Evolutionary conservation across 1,284 basidiomycete species (phyloP), one percentile per base, ranked within the genome.

Genomic region (Athelia sp.): DNA sequence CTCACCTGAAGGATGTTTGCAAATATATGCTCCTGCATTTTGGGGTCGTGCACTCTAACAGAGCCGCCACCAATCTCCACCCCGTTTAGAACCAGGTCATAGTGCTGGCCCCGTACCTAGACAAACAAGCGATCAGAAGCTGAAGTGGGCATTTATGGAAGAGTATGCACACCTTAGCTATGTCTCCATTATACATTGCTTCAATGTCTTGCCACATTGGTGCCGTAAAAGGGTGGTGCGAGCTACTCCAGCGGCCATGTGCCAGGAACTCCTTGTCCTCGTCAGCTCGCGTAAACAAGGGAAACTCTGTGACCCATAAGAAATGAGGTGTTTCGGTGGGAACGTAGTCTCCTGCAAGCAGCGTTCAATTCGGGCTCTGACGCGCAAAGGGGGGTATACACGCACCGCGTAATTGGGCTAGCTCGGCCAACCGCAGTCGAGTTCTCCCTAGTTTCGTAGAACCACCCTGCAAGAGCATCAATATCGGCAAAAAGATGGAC

Each of bases 41-140:
- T 65, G 1, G 88, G 80, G 65, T 96, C 92, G 64, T 98, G 94
- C 35, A 98, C 83, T 58, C 94, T 83, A 50, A 98, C 94, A 26
- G 88, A 92, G 11, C 94, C 94, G 24, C 94, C 94, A 22, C 93
- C 94, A 55, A 98, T 89, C 71, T 98, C 94, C 51, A 87, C 80
- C 2, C 94, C 95, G 65, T 98, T 92, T 52, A 98, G 68, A n/a
- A 98, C 93, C 40, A 98, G 84, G 71, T 98, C 94, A 63, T 98
- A 98, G 68, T 98, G 95, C 67, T 98, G 94, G 2, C 94, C 94
- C 45, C 92, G 82, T 56, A 94, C 85, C 87, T 91, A 46, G 9
- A 22, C 14, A 21, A 18, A 22, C 14, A 21, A 44, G 15, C 53
- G 42, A 51, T 38, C 34, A 43, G 34, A 31, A 34, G 45, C 19